These are phyloP conservation scores for Cryptococcus sp. DNA, from an alignment of 1,284 basidiomycete species.

Conservation along the genomic window DNA sequence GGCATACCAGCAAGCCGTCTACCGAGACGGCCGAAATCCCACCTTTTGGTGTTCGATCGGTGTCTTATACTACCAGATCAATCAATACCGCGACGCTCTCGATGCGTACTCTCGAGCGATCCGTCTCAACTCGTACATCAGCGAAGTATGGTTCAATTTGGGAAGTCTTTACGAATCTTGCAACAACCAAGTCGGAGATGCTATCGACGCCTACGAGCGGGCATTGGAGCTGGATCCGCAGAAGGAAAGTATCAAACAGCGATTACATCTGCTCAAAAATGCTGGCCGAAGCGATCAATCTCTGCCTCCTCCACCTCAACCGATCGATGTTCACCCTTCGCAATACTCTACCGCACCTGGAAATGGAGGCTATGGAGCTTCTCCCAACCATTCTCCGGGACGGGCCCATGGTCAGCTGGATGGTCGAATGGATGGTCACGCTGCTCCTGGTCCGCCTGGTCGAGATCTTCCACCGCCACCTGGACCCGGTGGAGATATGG, in stretches of 20 bases:
- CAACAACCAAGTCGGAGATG: slow-evolving; percentile 98
- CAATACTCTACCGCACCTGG: slow-evolving; percentile 64
- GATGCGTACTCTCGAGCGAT: slow-evolving; percentile 98
- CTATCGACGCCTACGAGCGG: slow-evolving; percentile 94
- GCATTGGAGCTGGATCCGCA: slow-evolving; percentile 82
- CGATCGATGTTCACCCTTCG: slow-evolving; percentile 91
- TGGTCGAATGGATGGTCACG: slow-evolving; percentile 7
- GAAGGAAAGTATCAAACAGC: slow-evolving; percentile 72
- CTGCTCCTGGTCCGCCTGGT: slow-evolving; percentile 13
- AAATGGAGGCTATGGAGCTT: slow-evolving; percentile 17
- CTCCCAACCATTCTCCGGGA: slow-evolving; percentile 23
- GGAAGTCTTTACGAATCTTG: slow-evolving; percentile 96
- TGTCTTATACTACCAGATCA: slow-evolving; percentile 98
- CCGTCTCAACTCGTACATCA: slow-evolving; percentile 97
- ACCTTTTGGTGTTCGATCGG: slow-evolving; percentile 99
- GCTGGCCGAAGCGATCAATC: slow-evolving; percentile 75
- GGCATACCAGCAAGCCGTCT: slow-evolving; percentile 98
- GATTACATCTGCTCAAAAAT: slow-evolving; percentile 70
- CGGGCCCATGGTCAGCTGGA: slow-evolving; percentile 14
- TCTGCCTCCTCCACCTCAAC: slow-evolving; percentile 74
- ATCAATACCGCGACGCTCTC: slow-evolving; percentile 95
- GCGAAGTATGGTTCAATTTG: slow-evolving; percentile 98
- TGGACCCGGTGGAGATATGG: slow-evolving; percentile 22
- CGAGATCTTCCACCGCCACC: slow-evolving; percentile 39
- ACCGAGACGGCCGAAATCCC: slow-evolving; percentile 95